Percentiles rank a stretch among this genome's conserved stretches.
These are phyloP conservation scores for Amanita inopinata DNA, from an alignment of 768 basidiomycete genomes.

Conservation along the genomic window DNA sequence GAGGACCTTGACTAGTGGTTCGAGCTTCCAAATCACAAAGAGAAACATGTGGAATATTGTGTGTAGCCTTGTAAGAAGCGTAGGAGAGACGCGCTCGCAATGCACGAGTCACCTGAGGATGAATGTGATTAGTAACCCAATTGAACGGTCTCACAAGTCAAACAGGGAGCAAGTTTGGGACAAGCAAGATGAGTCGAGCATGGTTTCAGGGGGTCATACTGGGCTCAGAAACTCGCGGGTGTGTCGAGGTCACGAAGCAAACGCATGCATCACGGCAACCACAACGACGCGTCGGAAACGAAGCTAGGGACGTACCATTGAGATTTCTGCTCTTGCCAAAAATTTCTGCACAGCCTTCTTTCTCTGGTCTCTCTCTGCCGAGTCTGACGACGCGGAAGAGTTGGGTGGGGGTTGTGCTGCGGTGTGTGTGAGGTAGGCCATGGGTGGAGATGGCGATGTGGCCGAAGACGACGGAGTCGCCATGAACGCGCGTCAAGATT, in stretches of 20 bases:
- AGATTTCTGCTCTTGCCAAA: conserved; percentile 67
- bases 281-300: conserved; percentile 39
- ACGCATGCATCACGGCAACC: conserved; percentile 17
- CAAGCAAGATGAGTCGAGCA: conserved; percentile 6
- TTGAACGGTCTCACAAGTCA: conserved; percentile 22
- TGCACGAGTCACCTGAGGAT: conserved; percentile 66
- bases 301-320: conserved; percentile 52
- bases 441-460: conserved; percentile 74
- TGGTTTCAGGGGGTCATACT: conserved; percentile 11
- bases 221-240: not conserved
- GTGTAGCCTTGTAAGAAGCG: conserved; percentile 75
- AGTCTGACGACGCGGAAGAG: conserved; percentile 25
- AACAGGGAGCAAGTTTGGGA: conserved; percentile 12
- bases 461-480: conserved; percentile 74
- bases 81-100: conserved; percentile 75
- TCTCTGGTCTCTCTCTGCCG: conserved; percentile 47
- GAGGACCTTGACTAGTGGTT: conserved; percentile 31
- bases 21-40: conserved; percentile 67
- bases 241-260: conserved; percentile 13
- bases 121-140: conserved; percentile 28
- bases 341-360: conserved; percentile 68
- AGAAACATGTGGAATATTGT: conserved; percentile 58
- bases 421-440: conserved; percentile 46
- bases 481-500: conserved; percentile 40
- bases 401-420: conserved; percentile 28